These are phyloP conservation scores for Sporothrix mexicana DNA, from an alignment of 2,329 filamentous ascomycete species.

Conservation along the genomic window DNA sequence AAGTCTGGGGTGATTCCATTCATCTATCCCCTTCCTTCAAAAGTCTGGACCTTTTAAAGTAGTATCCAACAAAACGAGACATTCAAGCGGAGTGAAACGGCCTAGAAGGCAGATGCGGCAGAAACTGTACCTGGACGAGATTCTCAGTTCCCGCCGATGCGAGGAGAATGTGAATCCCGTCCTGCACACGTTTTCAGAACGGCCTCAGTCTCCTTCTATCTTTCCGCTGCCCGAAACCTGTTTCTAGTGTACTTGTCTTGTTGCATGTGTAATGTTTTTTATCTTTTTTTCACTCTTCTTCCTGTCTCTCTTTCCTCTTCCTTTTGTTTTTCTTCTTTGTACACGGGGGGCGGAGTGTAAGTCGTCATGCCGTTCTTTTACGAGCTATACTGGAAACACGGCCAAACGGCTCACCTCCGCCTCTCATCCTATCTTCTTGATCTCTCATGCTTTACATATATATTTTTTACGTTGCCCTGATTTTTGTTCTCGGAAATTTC, in stretches of 20 bases:
- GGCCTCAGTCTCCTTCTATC: slow-evolving; percentile 22
- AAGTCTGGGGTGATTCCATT: not conserved
- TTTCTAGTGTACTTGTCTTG: not conserved
- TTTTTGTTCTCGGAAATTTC: slow-evolving; percentile 23
- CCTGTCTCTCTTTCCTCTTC: not conserved
- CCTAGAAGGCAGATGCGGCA: not conserved
- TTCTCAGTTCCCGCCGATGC: not conserved
- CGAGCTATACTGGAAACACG: not conserved
- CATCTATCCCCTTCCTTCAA: not conserved
- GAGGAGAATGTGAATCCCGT: slow-evolving; percentile 11
- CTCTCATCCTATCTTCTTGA: not conserved
- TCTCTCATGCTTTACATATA: not conserved
- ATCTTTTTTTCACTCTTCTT: not conserved
- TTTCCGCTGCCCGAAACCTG: slow-evolving; percentile 21
- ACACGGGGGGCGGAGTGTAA: not conserved
- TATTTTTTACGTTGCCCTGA: not conserved
- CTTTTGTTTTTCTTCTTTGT: too few relatives aligned
- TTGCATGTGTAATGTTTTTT: not conserved
- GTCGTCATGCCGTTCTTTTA: not conserved
- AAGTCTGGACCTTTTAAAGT: not conserved
- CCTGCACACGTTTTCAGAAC: slow-evolving; percentile 2
- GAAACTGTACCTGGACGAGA: not conserved
- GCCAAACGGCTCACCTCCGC: not conserved
- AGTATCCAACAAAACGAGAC: slow-evolving; percentile 24
- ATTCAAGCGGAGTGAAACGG: slow-evolving; percentile 26